These are phyloP conservation scores for Aspergillus affinis DNA, from an alignment of 495 filamentous ascomycete genomes.

Conservation along the genomic window DNA sequence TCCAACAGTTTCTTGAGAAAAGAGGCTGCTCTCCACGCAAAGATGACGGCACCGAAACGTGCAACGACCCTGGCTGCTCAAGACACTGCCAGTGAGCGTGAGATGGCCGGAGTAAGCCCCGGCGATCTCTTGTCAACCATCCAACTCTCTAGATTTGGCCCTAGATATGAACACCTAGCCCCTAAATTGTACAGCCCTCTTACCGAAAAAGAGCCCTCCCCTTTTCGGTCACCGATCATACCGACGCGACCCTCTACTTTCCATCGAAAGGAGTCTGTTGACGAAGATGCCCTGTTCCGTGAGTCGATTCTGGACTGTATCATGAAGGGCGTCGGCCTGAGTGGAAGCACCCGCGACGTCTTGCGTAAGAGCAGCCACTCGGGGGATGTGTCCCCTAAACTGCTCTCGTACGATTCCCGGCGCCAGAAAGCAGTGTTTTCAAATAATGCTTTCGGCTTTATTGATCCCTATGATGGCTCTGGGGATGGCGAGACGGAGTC, in stretches of 20 bases:
- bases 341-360: conserved; percentile 56
- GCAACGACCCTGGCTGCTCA: conserved; percentile 20
- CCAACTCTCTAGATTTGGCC: conserved; percentile 64
- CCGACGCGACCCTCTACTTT: conserved; percentile 43
- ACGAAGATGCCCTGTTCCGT: conserved; percentile 85
- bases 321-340: conserved; percentile 89
- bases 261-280: conserved; percentile 70
- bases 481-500: conserved; percentile 86
- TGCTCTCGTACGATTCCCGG: conserved; percentile 82
- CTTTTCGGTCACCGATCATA: conserved; percentile 50
- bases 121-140: conserved; percentile 82
- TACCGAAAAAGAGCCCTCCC: conserved; percentile 54
- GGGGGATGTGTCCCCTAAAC: conserved; percentile 76
- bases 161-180: conserved; percentile 33
- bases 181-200: conserved; percentile 53
- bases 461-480: conserved; percentile 83
- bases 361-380: conserved; percentile 63
- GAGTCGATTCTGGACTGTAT: conserved; percentile 93
- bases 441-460: conserved; percentile 94
- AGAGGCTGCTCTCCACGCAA: conserved; percentile 74
- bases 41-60: conserved; percentile 33
- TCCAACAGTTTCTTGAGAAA: conserved; percentile 76
- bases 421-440: conserved; percentile 79
- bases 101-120: conserved; percentile 53
- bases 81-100: conserved; percentile 25